phyloP scores from a whole-genome alignment of 148 eudicot species.

The Selenicereus undatus region DNA sequence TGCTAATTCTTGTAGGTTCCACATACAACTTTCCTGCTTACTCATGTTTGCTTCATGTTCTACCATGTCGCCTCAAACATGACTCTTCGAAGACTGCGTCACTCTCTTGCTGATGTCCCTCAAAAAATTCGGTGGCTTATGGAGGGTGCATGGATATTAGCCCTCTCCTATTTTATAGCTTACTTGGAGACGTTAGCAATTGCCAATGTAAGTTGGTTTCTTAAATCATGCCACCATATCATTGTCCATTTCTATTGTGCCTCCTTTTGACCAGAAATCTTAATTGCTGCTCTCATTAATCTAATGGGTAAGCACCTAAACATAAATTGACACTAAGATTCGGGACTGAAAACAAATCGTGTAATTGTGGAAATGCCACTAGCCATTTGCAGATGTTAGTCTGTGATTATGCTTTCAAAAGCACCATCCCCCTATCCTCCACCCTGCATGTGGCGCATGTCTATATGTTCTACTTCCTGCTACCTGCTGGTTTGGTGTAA shows the following conservation, averaged over 20 bases:
- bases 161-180: slow-evolving; percentile 85
- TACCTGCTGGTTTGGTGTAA: too few relatives aligned
- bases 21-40: slow-evolving; percentile 83
- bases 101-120: slow-evolving; percentile 63
- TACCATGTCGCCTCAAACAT: slow-evolving; percentile 89
- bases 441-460: too few relatives aligned
- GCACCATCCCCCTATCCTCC: too few relatives aligned
- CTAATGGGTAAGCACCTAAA: background rate
- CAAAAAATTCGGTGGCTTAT: slow-evolving; percentile 62
- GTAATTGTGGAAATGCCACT: too few relatives aligned
- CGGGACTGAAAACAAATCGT: too few relatives aligned
- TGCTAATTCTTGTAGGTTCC: slow-evolving; percentile 64
- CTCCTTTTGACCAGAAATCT: background rate
- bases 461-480: too few relatives aligned
- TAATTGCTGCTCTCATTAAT: background rate
- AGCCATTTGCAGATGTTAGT: too few relatives aligned
- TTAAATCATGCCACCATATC: background rate
- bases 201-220: slow-evolving; percentile 59
- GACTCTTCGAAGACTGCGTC: slow-evolving; percentile 83
- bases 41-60: slow-evolving; percentile 89
- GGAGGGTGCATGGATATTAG: slow-evolving; percentile 86
- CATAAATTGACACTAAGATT: too few relatives aligned
- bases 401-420: too few relatives aligned
- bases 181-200: slow-evolving; percentile 89
- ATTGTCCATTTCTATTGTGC: background rate